Evolutionary conservation across 1,139 yeast species (phyloP), one percentile per base, ranked within the genome.

Genomic region (Blastobotrys petasosporus): DNA sequence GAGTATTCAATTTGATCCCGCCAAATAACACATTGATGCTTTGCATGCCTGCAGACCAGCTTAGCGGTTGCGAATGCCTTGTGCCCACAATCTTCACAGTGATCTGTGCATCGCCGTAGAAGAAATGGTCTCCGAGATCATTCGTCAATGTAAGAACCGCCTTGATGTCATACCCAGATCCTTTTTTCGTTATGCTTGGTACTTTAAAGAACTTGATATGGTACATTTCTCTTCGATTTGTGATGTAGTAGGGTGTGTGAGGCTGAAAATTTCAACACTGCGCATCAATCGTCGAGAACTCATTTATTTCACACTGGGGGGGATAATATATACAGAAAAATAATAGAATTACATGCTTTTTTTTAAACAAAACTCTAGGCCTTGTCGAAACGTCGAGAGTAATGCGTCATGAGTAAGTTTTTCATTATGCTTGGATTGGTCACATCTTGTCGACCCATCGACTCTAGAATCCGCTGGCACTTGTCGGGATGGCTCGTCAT

Each of bases 51-150:
- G 55, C 30, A 8, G 31, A 33, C 58, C 58, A 54, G 8, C 35
- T 20, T 16, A 45, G 45, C 17, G 29, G 25, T 12, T 42, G 25
- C 20, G 28, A 9, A 2, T 16, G 31, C 12, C 31, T 9, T 2
- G 41, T 35, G 25, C 20, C 31, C 11, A 13, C 25, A 16, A 37
- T 23, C 13, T 37, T 34, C 3, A 51, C 46, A 7, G 42, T 40
- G 29, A 55, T 37, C 1, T 45, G 48, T 7, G 53, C 56, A 25
- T 52, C 49, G 7, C 66, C 66, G 44, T 51, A 56, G 50, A 60
- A 64, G 41, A 53, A 58, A 35, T 44, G 44, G 37, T 64, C 68
- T 1, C 68, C 68, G 11, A 64, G 51, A 42, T 64, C 68, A 40
- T 64, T 64, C n/a, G 61, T 50, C 36, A 64, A 49, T 6, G 65